phyloP scores from a whole-genome alignment of 2,329 filamentous ascomycete species.

The Lecanicillium sp. region DNA sequence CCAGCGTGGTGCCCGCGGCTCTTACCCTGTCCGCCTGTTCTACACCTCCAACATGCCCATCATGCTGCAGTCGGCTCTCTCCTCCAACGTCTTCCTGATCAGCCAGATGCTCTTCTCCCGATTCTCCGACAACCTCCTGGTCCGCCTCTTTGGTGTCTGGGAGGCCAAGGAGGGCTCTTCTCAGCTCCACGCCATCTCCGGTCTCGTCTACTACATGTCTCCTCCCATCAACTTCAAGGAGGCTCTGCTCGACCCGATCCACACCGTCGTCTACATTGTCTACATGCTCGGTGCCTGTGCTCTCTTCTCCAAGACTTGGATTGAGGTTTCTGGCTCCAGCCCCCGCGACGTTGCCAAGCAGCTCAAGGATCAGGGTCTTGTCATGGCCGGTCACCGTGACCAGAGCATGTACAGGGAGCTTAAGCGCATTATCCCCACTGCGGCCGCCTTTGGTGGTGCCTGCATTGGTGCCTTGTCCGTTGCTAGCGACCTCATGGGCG shows the following conservation, averaged over 20 bases:
- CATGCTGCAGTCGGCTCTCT: conserved; percentile 98
- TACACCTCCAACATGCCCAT: conserved; percentile 99
- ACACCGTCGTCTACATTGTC: conserved; percentile 88
- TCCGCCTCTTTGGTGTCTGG: conserved; percentile 96
- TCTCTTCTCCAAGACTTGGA: conserved; percentile 99
- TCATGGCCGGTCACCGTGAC: conserved; percentile 99
- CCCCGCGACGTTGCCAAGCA: conserved; percentile 98
- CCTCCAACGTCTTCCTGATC: conserved; percentile 98
- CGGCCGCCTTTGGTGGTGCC: conserved; percentile 94
- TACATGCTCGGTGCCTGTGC: conserved; percentile 98
- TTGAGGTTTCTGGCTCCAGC: conserved; percentile 96
- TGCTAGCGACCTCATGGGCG: conserved; percentile 88
- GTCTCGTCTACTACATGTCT: conserved; percentile 99
- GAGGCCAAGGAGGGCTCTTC: conserved; percentile 93
- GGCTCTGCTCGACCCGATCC: conserved; percentile 90
- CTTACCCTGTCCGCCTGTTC: conserved; percentile 97
- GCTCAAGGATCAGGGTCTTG: conserved; percentile 97
- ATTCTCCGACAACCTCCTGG: conserved; percentile 97
- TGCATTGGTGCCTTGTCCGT: conserved; percentile 98
- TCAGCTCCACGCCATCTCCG: conserved; percentile 87
- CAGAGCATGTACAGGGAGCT: conserved; percentile 99
- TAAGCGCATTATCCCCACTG: conserved; percentile 97
- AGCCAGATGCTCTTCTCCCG: conserved; percentile 99
- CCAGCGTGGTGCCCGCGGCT: conserved; percentile 96
- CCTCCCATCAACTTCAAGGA: conserved; percentile 97